Conservation (phyloP, 495 filamentous ascomycete species). For the Trichoderma orchidacearum region DNA sequence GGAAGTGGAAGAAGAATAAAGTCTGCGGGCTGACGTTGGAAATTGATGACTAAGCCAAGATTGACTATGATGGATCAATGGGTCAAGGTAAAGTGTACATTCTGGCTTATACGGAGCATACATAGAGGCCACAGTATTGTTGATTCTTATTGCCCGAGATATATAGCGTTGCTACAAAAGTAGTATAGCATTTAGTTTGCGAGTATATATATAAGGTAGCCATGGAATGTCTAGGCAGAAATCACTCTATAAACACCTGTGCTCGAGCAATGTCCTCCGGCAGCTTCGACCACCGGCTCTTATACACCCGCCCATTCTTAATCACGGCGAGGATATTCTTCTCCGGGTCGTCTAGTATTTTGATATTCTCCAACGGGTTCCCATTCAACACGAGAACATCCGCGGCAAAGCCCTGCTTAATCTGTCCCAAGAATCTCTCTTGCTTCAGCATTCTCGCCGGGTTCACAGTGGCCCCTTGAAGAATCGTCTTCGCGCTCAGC, state of each 20-base stretch:
- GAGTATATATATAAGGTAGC: no score
- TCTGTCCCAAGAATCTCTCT: conserved; percentile 26
- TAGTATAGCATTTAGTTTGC: no score
- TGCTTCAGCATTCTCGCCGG: conserved; percentile 31
- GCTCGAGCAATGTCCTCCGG: conserved; percentile 10
- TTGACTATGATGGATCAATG: no score
- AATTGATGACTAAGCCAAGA: neutral
- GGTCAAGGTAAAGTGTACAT: no score
- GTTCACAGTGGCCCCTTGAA: conserved; percentile 39
- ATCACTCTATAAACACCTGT: neutral
- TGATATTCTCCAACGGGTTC: conserved; percentile 39
- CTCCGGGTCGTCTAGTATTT: conserved; percentile 31
- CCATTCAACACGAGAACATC: conserved; percentile 28
- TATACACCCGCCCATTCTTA: conserved; percentile 33
- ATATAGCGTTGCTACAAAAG: no score
- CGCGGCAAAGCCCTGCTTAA: conserved; percentile 25
- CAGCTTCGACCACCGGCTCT: conserved; percentile 27
- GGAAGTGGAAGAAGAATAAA: neutral
- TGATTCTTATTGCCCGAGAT: no score
- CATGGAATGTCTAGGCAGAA: no score
- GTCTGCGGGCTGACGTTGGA: neutral
- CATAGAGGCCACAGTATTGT: no score
- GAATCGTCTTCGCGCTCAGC: conserved; percentile 23
- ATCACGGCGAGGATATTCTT: conserved; percentile 31
- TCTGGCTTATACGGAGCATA: no score